Evolutionary conservation across 2,329 filamentous ascomycete species (phyloP).

Genomic region (Pyricularia sp.): DNA sequence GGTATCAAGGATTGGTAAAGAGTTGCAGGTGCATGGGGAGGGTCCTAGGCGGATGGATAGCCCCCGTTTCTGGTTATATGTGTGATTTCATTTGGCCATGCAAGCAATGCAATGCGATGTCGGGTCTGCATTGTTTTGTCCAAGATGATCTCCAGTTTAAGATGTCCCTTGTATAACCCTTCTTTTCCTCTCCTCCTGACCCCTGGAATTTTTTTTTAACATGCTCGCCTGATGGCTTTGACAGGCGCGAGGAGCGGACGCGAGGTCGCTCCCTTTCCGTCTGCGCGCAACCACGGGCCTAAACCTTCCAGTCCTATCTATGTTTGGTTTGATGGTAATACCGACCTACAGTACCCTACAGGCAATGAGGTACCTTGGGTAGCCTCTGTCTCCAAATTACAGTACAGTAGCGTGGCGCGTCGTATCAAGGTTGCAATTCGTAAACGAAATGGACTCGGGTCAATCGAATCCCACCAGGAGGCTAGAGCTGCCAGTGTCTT

Average conservation of each 20-base stretch:
- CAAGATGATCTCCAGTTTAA: background rate
- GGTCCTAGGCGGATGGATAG: background rate
- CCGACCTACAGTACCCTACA: too few species aligned
- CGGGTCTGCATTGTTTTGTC: background rate
- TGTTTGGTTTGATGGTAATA: background rate
- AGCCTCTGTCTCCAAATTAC: background rate
- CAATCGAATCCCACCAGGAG: background rate
- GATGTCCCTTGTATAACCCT: background rate
- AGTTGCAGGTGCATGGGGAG: too few species aligned
- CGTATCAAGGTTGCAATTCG: background rate
- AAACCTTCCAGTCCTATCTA: background rate
- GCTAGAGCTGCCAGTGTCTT: background rate
- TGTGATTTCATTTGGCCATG: background rate
- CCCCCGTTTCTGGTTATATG: background rate
- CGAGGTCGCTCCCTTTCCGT: background rate
- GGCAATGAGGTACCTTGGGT: too few species aligned
- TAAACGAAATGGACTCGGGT: background rate
- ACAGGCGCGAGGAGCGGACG: background rate
- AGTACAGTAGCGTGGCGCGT: background rate
- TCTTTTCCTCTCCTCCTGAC: background rate
- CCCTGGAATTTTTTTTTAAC: background rate
- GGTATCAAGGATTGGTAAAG: background rate
- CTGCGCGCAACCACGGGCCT: background rate
- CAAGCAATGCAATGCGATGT: background rate
- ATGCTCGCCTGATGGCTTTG: background rate